Evolutionary conservation across 768 basidiomycete species (phyloP), one percentile per base, ranked within the genome.

Genomic region (Rossbeevera mucosa): DNA sequence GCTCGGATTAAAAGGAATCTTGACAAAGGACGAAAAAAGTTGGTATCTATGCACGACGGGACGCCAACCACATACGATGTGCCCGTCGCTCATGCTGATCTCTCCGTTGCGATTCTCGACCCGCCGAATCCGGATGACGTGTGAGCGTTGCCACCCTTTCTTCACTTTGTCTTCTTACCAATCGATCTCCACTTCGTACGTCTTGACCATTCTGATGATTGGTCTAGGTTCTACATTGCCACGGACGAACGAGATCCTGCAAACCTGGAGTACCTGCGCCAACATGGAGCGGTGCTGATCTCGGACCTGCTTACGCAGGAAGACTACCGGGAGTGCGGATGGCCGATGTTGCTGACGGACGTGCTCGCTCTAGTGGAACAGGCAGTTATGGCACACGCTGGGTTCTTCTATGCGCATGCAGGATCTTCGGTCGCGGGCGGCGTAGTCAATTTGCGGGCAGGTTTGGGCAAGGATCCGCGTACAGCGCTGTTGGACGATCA

Each of bases 321-420:
- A 21, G 76, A 78, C 49, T 64, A 68, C 2, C 65, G 65, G 7
- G 61, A 55, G 30, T 67, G 71, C 29, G 75, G 74, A 7, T 78
- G 77, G 77, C 59, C 69, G 16, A 55, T 77, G 42, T 52, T 78
- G 50, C 18, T 77, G 52, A 74, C 74, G 30, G 77, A 77, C 49
- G 67, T 78, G n/a, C 55, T 73, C 29, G 74, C 70, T 5, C 56
- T 76, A 22, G 64, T 76, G 31, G 76, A 77, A 51, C 77, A 78
- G 59, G 62, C 68, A 22, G 48, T 71, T 47, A 58, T 76, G 52
- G 55, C 69, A 0, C 67, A 61, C 22, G 61, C 69, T 7, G 67
- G 64, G 0, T 77, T 67, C 54, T 76, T 78, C 50, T 76, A 75
- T 18, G 76, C 68, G 0, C 73, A 77, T 41, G 71, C 61, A 0